These are phyloP conservation scores for Psilocybe azurescens DNA, from an alignment of 768 basidiomycete genomes.

Conservation along the genomic window DNA sequence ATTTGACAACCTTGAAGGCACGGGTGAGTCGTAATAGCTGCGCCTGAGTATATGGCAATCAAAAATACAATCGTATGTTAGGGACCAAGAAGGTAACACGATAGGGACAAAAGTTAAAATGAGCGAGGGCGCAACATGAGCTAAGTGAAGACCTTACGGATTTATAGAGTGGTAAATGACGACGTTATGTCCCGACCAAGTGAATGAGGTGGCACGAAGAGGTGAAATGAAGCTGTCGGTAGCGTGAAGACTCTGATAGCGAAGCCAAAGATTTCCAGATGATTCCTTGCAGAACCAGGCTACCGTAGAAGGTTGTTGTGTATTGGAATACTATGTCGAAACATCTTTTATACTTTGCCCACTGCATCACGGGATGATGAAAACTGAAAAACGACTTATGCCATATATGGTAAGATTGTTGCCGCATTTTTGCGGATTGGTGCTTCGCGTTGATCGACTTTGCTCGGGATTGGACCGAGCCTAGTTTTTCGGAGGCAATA, in stretches of 20 bases:
- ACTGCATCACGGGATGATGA: background rate
- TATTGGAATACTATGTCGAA: background rate
- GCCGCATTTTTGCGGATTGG: background rate
- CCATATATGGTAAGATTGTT: background rate
- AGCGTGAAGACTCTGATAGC: background rate
- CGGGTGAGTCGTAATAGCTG: too few relatives aligned
- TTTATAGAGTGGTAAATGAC: too few relatives aligned
- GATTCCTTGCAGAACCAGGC: background rate
- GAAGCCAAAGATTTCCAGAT: background rate
- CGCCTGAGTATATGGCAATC: too few relatives aligned
- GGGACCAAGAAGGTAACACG: too few relatives aligned
- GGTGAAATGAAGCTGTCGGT: too few relatives aligned
- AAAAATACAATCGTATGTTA: too few relatives aligned
- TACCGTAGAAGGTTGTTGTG: background rate
- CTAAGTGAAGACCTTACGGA: too few relatives aligned
- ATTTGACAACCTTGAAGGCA: background rate
- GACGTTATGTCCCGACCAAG: too few relatives aligned
- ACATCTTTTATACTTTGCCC: background rate
- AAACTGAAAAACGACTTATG: background rate
- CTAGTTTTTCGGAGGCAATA: background rate
- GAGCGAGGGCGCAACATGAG: too few relatives aligned
- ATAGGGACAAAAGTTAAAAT: too few relatives aligned
- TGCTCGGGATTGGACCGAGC: slow-evolving; percentile 2
- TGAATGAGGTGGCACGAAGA: too few relatives aligned
- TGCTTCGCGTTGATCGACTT: background rate